Conservation (phyloP, 257 asterid species). For the Nicotiana obtusifolia region DNA sequence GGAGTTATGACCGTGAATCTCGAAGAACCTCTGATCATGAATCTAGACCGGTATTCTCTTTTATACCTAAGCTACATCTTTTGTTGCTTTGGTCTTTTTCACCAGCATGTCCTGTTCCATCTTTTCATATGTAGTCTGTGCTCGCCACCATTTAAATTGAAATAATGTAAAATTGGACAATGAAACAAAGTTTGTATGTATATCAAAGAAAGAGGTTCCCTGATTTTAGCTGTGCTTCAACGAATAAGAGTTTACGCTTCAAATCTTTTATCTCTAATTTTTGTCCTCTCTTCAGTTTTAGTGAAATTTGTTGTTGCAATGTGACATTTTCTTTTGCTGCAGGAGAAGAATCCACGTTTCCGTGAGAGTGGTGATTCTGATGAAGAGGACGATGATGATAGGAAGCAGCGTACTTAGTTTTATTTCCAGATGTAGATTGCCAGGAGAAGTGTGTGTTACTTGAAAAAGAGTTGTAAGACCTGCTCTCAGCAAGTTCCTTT, state of each 20-base stretch:
- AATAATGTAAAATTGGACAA: too few relatives aligned
- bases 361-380: constrained; percentile 89
- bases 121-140: neutral
- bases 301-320: neutral
- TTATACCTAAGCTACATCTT: neutral
- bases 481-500: neutral
- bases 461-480: neutral
- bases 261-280: neutral
- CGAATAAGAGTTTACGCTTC: neutral
- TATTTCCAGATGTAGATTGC: neutral
- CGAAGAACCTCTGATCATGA: constrained; percentile 65
- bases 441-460: neutral
- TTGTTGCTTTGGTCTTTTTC: neutral
- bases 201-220: neutral
- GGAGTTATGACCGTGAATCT: constrained; percentile 64
- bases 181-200: neutral
- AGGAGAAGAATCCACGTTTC: constrained; percentile 91
- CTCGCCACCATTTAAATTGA: neutral
- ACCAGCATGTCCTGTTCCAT: neutral
- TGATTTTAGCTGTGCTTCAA: neutral
- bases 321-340: constrained; percentile 5
- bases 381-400: constrained; percentile 68
- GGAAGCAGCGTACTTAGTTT: constrained; percentile 29
- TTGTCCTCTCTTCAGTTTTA: neutral
- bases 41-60: constrained; percentile 64